Base-by-base conservation (phyloP, 306 rosid genomes). In the Abrus pulchellus region DNA sequence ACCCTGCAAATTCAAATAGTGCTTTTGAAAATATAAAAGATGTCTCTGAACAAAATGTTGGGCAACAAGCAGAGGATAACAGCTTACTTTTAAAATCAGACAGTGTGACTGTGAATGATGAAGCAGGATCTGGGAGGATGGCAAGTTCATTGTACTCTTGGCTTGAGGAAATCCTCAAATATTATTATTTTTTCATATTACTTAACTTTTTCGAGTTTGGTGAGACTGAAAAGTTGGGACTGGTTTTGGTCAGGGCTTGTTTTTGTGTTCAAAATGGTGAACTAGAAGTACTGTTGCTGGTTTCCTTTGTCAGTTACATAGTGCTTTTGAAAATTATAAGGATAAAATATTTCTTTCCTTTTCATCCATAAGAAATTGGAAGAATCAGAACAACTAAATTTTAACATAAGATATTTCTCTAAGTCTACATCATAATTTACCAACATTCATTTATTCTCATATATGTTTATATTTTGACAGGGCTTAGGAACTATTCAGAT, bases 401-500 rank as follows among this genome's bases (percentile, higher is more conserved):
- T 70, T 62, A 20, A 9, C 34, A 2, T 2, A 44, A 71, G 9
- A 54, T 48, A 53, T 60, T 48, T 53, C 55, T 47, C 11, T 38
- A 57, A 53, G 56, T 74, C 34, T 56, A 52, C 33, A 40, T 74
- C n/a, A 48, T 71, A 56, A 9, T 48, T 30, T 20, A 20, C 20
- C 20, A 20, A 38, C 28, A 7, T 75, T 43, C 11, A 48, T 79
- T 36, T 10, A 6, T 63, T 75, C 68, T 69, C 75, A 77, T 83
- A 36, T 79, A 44, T 83, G 62, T 68, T 80, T 69, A 3, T 70
- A 61, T 48, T 82, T 85, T 74, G 80, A 87, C 97, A 95, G 99
- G 97, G 92, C 66, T 80, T 84, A 74, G 94, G 88, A 78, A 89
- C 98, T 74, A 86, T 95, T 84, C 99, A 93, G 89, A 87, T 93